phyloP scores from a whole-genome alignment of 2,329 filamentous ascomycete species.

The Talaromyces sp. region DNA sequence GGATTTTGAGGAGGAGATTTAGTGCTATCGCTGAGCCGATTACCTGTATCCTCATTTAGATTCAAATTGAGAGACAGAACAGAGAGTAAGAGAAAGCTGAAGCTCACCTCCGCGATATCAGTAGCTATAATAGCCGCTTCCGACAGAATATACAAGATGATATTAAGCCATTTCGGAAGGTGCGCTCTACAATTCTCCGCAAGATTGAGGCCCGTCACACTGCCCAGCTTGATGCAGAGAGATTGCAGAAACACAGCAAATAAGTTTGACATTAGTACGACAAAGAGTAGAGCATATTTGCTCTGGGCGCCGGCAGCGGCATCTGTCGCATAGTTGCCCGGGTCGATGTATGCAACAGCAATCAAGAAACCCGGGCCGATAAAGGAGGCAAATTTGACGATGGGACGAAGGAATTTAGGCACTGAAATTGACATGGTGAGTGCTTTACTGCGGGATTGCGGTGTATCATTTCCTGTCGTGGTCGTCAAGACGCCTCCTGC shows the following conservation, averaged over 20 bases:
- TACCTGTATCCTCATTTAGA: slow-evolving; percentile 41
- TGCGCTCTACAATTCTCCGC: slow-evolving; percentile 64
- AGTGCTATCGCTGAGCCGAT: slow-evolving; percentile 57
- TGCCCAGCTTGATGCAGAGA: slow-evolving; percentile 60
- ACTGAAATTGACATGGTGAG: slow-evolving; percentile 29
- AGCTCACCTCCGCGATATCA: slow-evolving; percentile 62
- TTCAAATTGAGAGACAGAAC: background rate
- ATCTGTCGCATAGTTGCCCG: slow-evolving; percentile 50
- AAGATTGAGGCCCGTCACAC: slow-evolving; percentile 65
- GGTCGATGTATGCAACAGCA: slow-evolving; percentile 50
- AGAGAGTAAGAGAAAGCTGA: background rate
- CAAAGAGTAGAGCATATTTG: slow-evolving; percentile 45
- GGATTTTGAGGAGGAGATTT: slow-evolving; percentile 53
- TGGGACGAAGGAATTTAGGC: slow-evolving; percentile 25
- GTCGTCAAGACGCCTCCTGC: slow-evolving; percentile 24
- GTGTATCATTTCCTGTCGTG: slow-evolving; percentile 27
- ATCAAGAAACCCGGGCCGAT: slow-evolving; percentile 49
- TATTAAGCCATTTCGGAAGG: slow-evolving; percentile 63
- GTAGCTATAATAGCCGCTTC: slow-evolving; percentile 69
- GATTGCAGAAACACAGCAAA: slow-evolving; percentile 49
- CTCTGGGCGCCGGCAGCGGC: slow-evolving; percentile 47
- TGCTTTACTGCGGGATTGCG: slow-evolving; percentile 29
- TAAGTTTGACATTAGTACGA: slow-evolving; percentile 47
- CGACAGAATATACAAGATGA: slow-evolving; percentile 59
- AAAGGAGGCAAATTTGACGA: slow-evolving; percentile 43